These are phyloP conservation scores for Globisporangium viniferum DNA, from an alignment of 352 stramenopile genomes.

Conservation along the genomic window DNA sequence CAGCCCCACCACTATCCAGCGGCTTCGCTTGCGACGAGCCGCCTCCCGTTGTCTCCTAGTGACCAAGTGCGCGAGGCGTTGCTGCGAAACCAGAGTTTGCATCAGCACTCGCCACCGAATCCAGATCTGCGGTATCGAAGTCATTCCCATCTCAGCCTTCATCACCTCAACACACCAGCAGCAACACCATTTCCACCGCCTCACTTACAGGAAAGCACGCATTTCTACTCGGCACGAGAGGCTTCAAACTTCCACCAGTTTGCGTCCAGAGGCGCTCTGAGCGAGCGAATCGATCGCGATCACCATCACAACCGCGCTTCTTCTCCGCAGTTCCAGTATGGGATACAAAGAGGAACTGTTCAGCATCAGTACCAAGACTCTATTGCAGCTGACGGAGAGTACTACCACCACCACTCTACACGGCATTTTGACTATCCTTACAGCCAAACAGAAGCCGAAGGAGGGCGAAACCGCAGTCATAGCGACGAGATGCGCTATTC, in stretches of 20 bases:
- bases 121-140: conserved; percentile 1
- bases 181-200: conserved; percentile 1
- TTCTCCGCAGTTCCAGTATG: background rate
- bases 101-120: background rate
- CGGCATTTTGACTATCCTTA: background rate
- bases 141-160: conserved; percentile 1
- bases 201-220: background rate
- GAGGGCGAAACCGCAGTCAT: conserved; percentile 9
- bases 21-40: conserved; percentile 15
- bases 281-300: conserved; percentile 38
- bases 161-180: conserved; percentile 5
- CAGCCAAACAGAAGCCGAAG: background rate
- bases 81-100: conserved; percentile 27
- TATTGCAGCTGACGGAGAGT: background rate
- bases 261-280: conserved; percentile 21
- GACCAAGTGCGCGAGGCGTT: conserved; percentile 55
- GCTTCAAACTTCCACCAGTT: background rate
- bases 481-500: conserved; percentile 13
- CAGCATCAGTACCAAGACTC: conserved; percentile 3
- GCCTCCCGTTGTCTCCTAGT: conserved; percentile 41
- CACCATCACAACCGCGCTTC: background rate
- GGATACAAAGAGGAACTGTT: background rate
- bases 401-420: background rate
- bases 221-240: conserved; percentile 39
- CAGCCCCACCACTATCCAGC: background rate